A percentile compares a stretch with the other conserved stretches of the same genome.
These are phyloP conservation scores for Solioccasus polychromus DNA, from an alignment of 768 basidiomycete species.

Conservation along the genomic window DNA sequence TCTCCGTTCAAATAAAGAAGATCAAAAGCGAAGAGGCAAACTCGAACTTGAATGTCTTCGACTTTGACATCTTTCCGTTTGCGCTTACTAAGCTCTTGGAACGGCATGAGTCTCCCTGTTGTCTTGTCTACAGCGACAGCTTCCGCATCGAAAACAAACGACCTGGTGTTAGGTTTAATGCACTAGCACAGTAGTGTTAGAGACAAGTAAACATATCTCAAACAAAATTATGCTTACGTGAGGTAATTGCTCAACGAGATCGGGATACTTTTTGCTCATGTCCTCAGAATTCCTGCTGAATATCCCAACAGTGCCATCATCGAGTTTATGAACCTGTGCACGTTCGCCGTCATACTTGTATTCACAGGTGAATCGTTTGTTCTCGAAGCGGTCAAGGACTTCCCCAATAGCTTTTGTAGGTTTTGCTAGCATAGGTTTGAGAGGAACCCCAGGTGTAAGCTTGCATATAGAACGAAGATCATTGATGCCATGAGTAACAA, in stretches of 20 bases:
- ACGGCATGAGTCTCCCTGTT: constrained; percentile 88
- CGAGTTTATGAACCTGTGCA: constrained; percentile 88
- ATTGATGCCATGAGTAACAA: constrained; percentile 75
- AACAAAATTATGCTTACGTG: constrained; percentile 45
- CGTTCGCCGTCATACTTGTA: constrained; percentile 99
- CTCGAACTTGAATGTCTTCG: constrained; percentile 95
- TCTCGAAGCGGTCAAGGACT: constrained; percentile 95
- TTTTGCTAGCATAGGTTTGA: constrained; percentile 99
- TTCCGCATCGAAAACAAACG: constrained; percentile 95
- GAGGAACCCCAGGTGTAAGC: constrained; percentile 90
- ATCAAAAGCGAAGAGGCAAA: constrained; percentile 96
- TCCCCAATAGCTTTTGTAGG: constrained; percentile 98
- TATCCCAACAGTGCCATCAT: constrained; percentile 80
- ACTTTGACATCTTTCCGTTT: constrained; percentile 98
- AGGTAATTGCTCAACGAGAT: constrained; percentile 92
- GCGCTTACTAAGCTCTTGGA: constrained; percentile 92
- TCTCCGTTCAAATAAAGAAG: constrained; percentile 95
- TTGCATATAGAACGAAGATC: constrained; percentile 74
- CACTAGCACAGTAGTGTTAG: constrained; percentile 53
- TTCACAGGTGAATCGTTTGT: constrained; percentile 94
- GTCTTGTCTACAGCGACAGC: constrained; percentile 92
- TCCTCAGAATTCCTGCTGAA: constrained; percentile 98
- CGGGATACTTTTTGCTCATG: constrained; percentile 99
- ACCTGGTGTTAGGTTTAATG: constrained; percentile 76
- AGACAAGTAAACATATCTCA: not conserved